phyloP scores from a whole-genome alignment of 2,329 filamentous ascomycete genomes.

The Aotearoamyces nothofagi region DNA sequence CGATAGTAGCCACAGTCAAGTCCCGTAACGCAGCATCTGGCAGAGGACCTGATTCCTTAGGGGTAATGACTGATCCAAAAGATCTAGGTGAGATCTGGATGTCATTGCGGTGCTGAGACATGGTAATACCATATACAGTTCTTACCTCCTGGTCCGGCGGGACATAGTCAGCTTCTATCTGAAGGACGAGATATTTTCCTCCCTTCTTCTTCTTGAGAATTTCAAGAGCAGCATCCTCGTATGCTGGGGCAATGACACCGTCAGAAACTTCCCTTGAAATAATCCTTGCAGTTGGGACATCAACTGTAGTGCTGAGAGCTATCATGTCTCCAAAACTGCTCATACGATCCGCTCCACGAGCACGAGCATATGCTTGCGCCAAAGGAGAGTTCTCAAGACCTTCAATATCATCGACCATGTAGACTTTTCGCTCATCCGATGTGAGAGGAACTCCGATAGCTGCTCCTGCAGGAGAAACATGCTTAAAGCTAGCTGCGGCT shows the following conservation, averaged over 20 bases:
- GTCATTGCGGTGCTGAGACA: constrained; percentile 89
- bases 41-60: constrained; percentile 59
- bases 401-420: constrained; percentile 92
- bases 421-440: constrained; percentile 85
- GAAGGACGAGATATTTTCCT: constrained; percentile 87
- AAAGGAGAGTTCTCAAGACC: constrained; percentile 75
- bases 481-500: constrained; percentile 96
- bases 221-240: constrained; percentile 70
- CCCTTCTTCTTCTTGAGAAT: constrained; percentile 97
- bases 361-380: constrained; percentile 90
- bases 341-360: constrained; percentile 93
- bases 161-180: constrained; percentile 81
- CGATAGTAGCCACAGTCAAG: constrained; percentile 88
- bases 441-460: constrained; percentile 82
- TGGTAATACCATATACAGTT: constrained; percentile 77
- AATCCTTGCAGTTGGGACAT: constrained; percentile 88
- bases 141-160: constrained; percentile 64
- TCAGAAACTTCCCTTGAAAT: constrained; percentile 97
- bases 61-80: constrained; percentile 74
- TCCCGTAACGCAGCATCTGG: constrained; percentile 76
- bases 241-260: constrained; percentile 84
- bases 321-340: constrained; percentile 97
- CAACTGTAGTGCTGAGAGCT: constrained; percentile 79
- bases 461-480: constrained; percentile 91
- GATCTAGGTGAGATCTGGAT: constrained; percentile 71